Evolutionary conservation across 192 early-diverging fungal genomes (phyloP), one percentile per base, ranked within the genome.

Genomic region (Coemansia sp.): DNA sequence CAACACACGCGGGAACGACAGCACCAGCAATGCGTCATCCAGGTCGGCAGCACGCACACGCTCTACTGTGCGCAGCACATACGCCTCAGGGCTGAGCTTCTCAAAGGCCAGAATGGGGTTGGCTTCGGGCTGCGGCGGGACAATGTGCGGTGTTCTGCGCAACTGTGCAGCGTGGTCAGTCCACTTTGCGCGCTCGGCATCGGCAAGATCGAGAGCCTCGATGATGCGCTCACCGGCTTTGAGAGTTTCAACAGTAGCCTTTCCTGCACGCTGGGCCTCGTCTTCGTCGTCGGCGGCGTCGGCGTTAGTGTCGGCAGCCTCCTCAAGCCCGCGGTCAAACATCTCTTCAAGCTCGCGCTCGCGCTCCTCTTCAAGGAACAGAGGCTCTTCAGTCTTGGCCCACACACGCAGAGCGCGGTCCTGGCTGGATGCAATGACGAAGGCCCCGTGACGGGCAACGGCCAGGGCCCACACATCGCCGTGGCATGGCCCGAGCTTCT

Each of bases 401-500:
- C 96, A 98, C 22, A 97, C 80, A 59, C 96, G 88, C 66, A 99
- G 88, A 27, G 94, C 93, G 24, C 92, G 88, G 78, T 99, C 97
- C 65, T 97, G 97, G 24, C 94, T 90, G 1, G 86, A 90, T 4
- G 94, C 88, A 5, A 94, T 89, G 4, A 98, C 84, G 74, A 94
- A 92, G 57, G 86, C 86, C 3, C 97, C 97, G 61, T 92, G 88
- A 62, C 90, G 94, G 12, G 88, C 90, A 3, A 99, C 88, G 10
- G 90, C 94, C 47, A 99, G 81, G 18, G 93, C 85, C 95, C 95
- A 97, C 8, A 98, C 88, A 65, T 99, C 96, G 61, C 93, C 90
- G 57, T 93, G 92, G 76, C 94, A 93, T 19, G 91, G 95, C 52
- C 92, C 89, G 13, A 98, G 84, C 62, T 91, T 92, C 89, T 91